A percentile compares a stretch with the other conserved stretches of the same genome.
Evolutionary conservation across 2,329 filamentous ascomycete genomes (phyloP).

Genomic region (Colletotrichum tanaceti): DNA sequence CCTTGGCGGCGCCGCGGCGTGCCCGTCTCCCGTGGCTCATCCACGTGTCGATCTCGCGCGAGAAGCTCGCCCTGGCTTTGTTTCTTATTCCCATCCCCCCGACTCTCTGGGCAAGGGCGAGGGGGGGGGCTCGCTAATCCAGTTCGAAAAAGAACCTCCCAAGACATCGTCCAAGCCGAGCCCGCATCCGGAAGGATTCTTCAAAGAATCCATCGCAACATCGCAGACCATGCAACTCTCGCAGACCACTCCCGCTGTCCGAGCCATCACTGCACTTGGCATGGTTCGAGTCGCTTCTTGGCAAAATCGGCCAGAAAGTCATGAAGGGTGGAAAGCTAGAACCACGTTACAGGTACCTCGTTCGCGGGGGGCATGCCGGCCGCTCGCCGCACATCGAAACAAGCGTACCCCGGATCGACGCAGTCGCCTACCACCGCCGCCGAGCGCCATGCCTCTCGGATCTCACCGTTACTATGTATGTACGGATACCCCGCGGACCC

Average conservation of each 20-base stretch:
- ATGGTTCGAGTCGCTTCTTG: conserved; percentile 18
- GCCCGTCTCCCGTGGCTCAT: conserved; percentile 10
- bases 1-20: conserved; percentile 6
- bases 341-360: background rate
- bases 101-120: too few species aligned
- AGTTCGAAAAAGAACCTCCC: too few species aligned
- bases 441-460: background rate
- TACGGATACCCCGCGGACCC: background rate
- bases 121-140: background rate
- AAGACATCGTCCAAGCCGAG: background rate
- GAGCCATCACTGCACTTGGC: background rate
- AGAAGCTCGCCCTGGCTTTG: background rate
- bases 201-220: background rate
- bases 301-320: conserved; percentile 12
- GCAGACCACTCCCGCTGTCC: background rate
- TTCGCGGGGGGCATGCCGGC: conserved; percentile 11
- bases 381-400: background rate
- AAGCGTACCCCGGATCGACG: conserved; percentile 26
- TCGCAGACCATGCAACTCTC: background rate
- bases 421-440: conserved; percentile 1
- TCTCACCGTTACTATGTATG: background rate
- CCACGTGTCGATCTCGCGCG: conserved; percentile 10
- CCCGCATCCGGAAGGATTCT: background rate
- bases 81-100: background rate
- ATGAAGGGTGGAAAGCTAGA: conserved; percentile 20